Evolutionary conservation across 2,329 filamentous ascomycete genomes (phyloP).

Genomic region (Cordyceps sp.): DNA sequence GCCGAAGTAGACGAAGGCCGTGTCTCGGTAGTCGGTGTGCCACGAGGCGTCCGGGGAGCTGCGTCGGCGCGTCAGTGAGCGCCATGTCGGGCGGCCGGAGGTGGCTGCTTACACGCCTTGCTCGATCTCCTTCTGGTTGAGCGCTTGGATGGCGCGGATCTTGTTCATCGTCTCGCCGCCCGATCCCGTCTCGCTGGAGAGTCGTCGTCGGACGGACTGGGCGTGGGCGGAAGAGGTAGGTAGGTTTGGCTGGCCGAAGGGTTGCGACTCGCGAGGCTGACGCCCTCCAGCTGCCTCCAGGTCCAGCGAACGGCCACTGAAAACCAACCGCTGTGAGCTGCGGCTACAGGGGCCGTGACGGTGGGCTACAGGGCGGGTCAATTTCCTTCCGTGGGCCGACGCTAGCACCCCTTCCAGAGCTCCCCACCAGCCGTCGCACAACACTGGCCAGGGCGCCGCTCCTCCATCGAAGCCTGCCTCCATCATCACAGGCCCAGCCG

Average conservation of each 20-base stretch:
- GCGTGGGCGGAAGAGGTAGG: no score
- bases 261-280: no score
- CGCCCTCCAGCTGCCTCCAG: no score
- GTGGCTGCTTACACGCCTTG: constrained; percentile 48
- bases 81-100: not conserved
- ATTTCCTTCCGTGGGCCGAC: not conserved
- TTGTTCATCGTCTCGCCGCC: constrained; percentile 56
- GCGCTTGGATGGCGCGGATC: constrained; percentile 77
- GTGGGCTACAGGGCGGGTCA: not conserved
- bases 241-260: no score
- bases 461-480: not conserved
- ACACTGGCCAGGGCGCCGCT: no score
- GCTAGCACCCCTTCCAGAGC: not conserved
- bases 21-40: constrained; percentile 96
- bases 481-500: no score
- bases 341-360: no score
- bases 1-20: constrained; percentile 91
- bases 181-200: no score
- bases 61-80: constrained; percentile 4
- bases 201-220: no score
- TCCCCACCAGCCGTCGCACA: not conserved
- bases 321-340: no score
- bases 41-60: constrained; percentile 78
- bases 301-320: no score
- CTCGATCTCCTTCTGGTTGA: constrained; percentile 91